Evolutionary conservation across 345 rosid species (phyloP), one percentile per base, ranked within the genome.

Genomic region (Acer yangbiense): DNA sequence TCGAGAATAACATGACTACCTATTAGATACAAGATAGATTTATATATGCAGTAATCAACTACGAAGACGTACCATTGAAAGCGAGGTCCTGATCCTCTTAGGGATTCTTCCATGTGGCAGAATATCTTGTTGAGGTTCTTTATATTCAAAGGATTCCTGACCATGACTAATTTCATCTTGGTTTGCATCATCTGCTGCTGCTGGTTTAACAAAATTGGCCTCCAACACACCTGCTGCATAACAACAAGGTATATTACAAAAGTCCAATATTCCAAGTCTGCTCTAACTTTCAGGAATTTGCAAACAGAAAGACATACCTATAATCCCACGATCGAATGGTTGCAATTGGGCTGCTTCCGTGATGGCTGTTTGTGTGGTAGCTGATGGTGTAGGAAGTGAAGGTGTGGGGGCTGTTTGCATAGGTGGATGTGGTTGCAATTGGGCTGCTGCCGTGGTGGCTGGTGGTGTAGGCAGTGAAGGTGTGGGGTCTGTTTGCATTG

Each of bases 271-370:
- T 29, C 27, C 18, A 25, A 25, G 7, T 17, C n/a, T n/a, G 63
- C 55, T 25, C 72, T 57, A 68, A 8, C 39, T 54, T 3, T 3
- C 10, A 65, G 69, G 18, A 69, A 39, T 18, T 74, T 10, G 25
- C 65, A 13, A 76, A 23, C 57, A 29, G 32, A 29, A 29, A 64
- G 65, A 65, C 25, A 23, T 85, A 84, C 98, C 98, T 79, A 92
- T 90, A 16, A 90, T 90, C 18, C 98, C 93, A 1, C 95, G 93
- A 55, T 97, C 98, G 78, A 89, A 94, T 43, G 98, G 97, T 93
- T 94, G 89, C 32, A 29, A 29, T 29, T 29, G 32, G 35, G 35
- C 5, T 32, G 35, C 35, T 32, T 32, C 35, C 35, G 4, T 32
- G 35, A 2, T 32, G 35, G 35, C 5, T 32, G 5, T 32, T 32